Evolutionary conservation across 2,329 filamentous ascomycete genomes (phyloP), one percentile per base, ranked within the genome.

Genomic region (Trichoderma breve): DNA sequence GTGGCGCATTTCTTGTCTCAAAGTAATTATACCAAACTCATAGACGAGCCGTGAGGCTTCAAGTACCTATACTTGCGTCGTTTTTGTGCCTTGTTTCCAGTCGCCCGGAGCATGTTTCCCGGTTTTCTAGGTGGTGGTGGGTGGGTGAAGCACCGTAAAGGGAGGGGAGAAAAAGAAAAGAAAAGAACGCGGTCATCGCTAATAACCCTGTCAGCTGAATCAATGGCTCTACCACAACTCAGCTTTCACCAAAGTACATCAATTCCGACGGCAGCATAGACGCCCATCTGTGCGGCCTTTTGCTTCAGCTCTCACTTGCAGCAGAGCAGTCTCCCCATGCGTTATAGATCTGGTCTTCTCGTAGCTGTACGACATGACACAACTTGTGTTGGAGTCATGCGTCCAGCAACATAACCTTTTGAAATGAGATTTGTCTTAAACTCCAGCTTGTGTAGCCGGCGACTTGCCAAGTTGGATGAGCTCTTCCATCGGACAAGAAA

Each of bases 1-100:
- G 55, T 69, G 28, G 66, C 28, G 66, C 11, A 43, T 51, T 2
- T 69, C 4, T 21, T 60, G 66, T 69, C 66, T 69, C 55, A 69
- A 12, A 51, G n/a, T 51, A 34, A 55, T 66, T n/a, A 47, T 51
- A 34, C 43, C 28, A 47, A 51, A 6, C 55, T 9, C 55, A n/a
- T 14, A 26, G 8, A 2, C 4, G 36, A 26, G 36, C 53, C 28
- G 18, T 34, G 26, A 34, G 63, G 39, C 30, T 18, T 24, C 53
- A 60, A 30, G 28, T 60, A 61, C 55, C 63, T 15, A 24, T 47
- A 65, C 47, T 34, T 51, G 26, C 12, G 9, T 26, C 32, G 39
- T 1, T 26, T 34, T 11, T 12, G 4, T 12, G 34, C 34, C 36
- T 21, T 21, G 12, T 18, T 60, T 32, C 28, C 6, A 5, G 34